Evolutionary conservation across 1,139 yeast species (phyloP), one percentile per base, ranked within the genome.

Genomic region (Candida tropicalis): DNA sequence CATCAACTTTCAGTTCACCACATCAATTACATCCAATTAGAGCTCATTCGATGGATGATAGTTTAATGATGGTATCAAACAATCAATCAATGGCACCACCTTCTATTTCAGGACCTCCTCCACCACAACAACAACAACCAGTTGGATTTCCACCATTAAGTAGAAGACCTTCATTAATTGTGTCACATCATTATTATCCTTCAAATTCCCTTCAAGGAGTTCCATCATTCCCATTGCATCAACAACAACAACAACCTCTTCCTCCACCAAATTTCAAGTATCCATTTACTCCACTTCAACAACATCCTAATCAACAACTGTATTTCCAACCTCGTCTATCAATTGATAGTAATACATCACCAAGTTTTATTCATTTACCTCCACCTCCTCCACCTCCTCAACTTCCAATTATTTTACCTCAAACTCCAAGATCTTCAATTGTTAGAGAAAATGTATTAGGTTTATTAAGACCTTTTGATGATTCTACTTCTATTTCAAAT

Each of bases 361-460:
- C 45, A 18, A 35, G 26, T 26, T 34, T 39, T 33, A 27, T 37
- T 11, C 42, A 39, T 12, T 26, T 36, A 16, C 45, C 42, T 18
- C 40, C 34, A 1, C 35, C 29, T 11, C 38, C 34, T 22, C 40
- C 34, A 4, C 26, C 15, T 2, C 36, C 26, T 5, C 26, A 12
- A 33, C 10, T n/a, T 11, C 36, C 27, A 9, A 10, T 37, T 27
- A 20, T 39, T 9, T 26, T 23, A 22, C 37, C 35, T 27, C 38
- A 26, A 35, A 36, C 40, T 29, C 38, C 41, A 13, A 28, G 29
- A 6, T 40, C 43, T 6, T 31, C 38, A 4, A 33, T 33, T 28
- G 36, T 43, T 4, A 32, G 29, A 29, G 42, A 37, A 22, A 35
- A 37, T 6, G 39, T 43, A 18, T 33, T 40, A 15, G 42, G 38